These are phyloP conservation scores for Carex pumila DNA, from an alignment of 176 grass and related monocot species.

Conservation along the genomic window DNA sequence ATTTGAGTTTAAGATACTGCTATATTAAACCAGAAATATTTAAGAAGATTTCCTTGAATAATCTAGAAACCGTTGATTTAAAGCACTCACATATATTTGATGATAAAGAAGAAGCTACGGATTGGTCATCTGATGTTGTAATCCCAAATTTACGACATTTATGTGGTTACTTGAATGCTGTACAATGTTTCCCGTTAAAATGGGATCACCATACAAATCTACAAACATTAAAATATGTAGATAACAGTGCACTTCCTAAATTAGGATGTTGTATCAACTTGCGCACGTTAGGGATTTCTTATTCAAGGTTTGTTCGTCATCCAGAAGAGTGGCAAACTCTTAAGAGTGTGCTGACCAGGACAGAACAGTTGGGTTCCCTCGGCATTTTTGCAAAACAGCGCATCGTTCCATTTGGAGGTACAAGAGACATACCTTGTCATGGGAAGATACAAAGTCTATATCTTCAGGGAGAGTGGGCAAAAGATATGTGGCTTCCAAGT, in stretches of 20 bases:
- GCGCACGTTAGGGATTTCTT: background rate
- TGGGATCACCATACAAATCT: background rate
- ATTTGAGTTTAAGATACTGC: background rate
- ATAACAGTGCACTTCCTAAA: rapidly evolving
- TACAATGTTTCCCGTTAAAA: background rate
- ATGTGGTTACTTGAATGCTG: background rate
- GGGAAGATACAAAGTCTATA: background rate
- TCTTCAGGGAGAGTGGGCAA: background rate
- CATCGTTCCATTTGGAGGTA: background rate
- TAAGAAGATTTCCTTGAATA: background rate
- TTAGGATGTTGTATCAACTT: background rate
- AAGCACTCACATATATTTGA: no score
- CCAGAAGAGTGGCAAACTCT: no score
- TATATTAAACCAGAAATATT: no score
- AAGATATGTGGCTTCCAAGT: no score
- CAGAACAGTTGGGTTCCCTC: background rate
- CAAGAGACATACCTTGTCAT: background rate
- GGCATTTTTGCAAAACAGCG: no score
- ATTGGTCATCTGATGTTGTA: no score
- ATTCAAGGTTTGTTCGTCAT: no score
- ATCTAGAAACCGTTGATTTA: background rate
- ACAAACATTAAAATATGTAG: background rate
- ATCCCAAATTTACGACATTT: background rate
- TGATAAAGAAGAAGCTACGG: no score
- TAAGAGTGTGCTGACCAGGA: background rate